These are phyloP conservation scores for Alternaria triticina DNA, from an alignment of 2,329 filamentous ascomycete genomes.

Conservation along the genomic window DNA sequence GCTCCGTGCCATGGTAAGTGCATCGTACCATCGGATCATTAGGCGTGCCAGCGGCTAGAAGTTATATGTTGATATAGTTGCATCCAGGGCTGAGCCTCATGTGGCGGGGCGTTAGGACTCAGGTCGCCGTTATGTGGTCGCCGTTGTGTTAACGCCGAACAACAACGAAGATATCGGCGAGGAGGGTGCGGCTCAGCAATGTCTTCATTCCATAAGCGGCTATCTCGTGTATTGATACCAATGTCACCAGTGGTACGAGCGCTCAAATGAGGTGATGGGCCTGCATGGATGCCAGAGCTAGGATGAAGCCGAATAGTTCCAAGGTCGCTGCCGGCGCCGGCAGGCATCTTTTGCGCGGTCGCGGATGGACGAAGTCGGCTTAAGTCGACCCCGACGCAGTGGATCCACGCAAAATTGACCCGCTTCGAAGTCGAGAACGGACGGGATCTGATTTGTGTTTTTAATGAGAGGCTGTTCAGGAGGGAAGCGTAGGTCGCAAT, in stretches of 20 bases:
- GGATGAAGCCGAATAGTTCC: background rate
- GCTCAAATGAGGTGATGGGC: background rate
- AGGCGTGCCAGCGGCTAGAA: background rate
- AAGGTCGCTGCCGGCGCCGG: background rate
- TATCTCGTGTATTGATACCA: background rate
- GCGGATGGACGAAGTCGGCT: background rate
- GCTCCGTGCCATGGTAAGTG: background rate
- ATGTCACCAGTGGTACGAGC: background rate
- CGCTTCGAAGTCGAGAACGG: background rate
- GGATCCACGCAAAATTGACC: constrained; percentile 3
- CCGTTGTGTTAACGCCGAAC: background rate
- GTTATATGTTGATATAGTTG: background rate
- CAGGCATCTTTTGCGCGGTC: background rate
- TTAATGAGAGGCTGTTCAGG: constrained; percentile 1
- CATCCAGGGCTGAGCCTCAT: background rate
- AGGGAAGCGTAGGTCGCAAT: background rate
- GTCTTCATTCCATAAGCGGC: background rate
- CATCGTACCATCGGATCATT: background rate
- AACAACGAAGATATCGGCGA: background rate
- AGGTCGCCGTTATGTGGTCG: background rate
- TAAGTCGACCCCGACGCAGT: background rate
- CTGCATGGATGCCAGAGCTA: background rate
- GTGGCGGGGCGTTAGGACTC: background rate
- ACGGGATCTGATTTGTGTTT: background rate
- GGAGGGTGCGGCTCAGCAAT: background rate